These are phyloP conservation scores for Cercophora samala DNA, from an alignment of 495 filamentous ascomycete genomes.

Conservation along the genomic window DNA sequence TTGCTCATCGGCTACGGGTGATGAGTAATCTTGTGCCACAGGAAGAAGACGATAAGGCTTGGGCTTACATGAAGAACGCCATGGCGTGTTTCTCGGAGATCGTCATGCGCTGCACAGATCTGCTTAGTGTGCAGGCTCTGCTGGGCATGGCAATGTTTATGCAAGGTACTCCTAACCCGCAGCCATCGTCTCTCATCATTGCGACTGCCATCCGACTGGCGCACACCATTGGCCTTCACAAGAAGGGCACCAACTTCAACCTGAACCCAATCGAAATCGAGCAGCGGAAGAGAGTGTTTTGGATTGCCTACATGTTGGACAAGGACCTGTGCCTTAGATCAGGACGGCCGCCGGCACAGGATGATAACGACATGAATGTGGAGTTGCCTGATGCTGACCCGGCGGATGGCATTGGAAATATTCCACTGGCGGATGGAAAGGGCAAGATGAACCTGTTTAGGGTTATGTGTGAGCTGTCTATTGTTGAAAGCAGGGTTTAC, in stretches of 20 bases:
- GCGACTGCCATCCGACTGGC: conserved; percentile 89
- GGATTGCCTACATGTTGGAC: conserved; percentile 95
- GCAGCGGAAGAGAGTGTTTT: conserved; percentile 94
- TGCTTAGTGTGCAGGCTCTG: conserved; percentile 93
- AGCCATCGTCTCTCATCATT: conserved; percentile 90
- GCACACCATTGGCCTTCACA: conserved; percentile 93
- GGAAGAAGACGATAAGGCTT: conserved; percentile 89
- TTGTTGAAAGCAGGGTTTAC: conserved; percentile 92
- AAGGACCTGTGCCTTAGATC: conserved; percentile 93
- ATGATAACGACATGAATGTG: conserved; percentile 98
- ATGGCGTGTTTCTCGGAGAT: conserved; percentile 89
- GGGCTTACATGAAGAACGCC: conserved; percentile 94
- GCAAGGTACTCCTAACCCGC: conserved; percentile 94
- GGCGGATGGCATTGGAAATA: conserved; percentile 86
- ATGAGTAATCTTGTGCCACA: conserved; percentile 89
- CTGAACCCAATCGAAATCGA: conserved; percentile 88
- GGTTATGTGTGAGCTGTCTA: conserved; percentile 83
- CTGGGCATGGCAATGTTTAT: conserved; percentile 95
- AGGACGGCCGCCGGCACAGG: conserved; percentile 87
- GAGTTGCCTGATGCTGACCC: conserved; percentile 91
- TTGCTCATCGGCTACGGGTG: conserved; percentile 86
- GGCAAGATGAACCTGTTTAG: conserved; percentile 92
- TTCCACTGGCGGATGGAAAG: conserved; percentile 84
- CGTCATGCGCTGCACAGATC: conserved; percentile 91
- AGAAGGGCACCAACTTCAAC: conserved; percentile 84